Evolutionary conservation across 176 grass and related monocot species (phyloP).

Genomic region (Carex pumila): DNA sequence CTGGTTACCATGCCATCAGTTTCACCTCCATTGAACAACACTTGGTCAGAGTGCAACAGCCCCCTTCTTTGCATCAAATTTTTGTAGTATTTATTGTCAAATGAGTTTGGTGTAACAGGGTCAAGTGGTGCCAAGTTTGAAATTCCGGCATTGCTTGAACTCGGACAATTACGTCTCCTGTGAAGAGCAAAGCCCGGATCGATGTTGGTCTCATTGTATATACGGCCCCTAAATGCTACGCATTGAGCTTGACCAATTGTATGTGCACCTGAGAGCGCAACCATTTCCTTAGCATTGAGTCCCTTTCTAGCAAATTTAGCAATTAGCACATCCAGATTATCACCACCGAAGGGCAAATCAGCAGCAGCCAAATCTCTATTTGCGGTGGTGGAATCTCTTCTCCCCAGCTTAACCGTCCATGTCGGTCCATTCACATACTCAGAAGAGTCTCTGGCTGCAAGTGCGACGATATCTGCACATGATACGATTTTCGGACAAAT

Average conservation of each 20-base stretch:
- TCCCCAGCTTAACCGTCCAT: slow-evolving; percentile 33
- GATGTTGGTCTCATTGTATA: slow-evolving; percentile 24
- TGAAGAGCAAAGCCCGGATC: slow-evolving; percentile 27
- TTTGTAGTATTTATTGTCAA: slow-evolving; percentile 54
- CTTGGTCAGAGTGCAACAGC: slow-evolving; percentile 60
- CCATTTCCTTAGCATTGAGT: slow-evolving; percentile 44
- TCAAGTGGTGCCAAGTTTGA: slow-evolving; percentile 28
- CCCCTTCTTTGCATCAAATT: slow-evolving; percentile 39
- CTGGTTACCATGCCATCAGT: slow-evolving; percentile 20
- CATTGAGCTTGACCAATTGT: slow-evolving; percentile 42
- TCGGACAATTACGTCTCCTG: slow-evolving; percentile 16
- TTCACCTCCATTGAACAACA: slow-evolving; percentile 33
- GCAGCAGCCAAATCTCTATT: slow-evolving; percentile 20
- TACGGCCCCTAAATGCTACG: slow-evolving; percentile 26
- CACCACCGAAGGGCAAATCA: slow-evolving; percentile 18
- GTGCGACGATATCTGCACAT: neutral
- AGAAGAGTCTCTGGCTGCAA: slow-evolving; percentile 15
- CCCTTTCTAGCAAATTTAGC: slow-evolving; percentile 35
- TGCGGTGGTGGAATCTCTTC: slow-evolving; percentile 22
- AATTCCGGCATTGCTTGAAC: neutral
- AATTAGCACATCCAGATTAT: slow-evolving; percentile 27
- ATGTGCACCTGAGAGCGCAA: slow-evolving; percentile 53
- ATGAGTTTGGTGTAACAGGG: slow-evolving; percentile 24
- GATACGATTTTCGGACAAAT: neutral
- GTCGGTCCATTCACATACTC: slow-evolving; percentile 24